Evolutionary conservation across 2,329 filamentous ascomycete genomes (phyloP).

Genomic region (Aspergillus glaucus): DNA sequence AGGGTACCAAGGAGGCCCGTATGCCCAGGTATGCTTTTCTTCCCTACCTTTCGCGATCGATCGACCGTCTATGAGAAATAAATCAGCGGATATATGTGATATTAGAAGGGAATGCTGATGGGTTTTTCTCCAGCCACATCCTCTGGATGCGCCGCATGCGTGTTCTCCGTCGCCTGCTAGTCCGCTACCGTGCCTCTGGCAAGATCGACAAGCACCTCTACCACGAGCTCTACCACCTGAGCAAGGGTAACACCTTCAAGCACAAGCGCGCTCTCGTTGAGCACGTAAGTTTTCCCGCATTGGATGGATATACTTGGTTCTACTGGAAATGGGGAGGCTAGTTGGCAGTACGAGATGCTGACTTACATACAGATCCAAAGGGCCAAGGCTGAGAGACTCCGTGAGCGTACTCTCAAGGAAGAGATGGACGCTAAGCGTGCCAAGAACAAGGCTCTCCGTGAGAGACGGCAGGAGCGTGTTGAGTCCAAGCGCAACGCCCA

Average conservation of each 20-base stretch:
- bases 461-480: slow-evolving; percentile 93
- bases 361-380: slow-evolving; percentile 76
- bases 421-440: slow-evolving; percentile 99
- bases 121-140: slow-evolving; percentile 64
- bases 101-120: slow-evolving; percentile 12
- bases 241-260: slow-evolving; percentile 99
- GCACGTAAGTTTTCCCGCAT: slow-evolving; percentile 66
- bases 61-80: neutral
- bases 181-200: slow-evolving; percentile 99
- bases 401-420: slow-evolving; percentile 93
- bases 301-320: slow-evolving; percentile 1
- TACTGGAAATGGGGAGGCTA: slow-evolving; percentile 1
- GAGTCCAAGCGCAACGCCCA: slow-evolving; percentile 84
- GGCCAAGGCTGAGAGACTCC: slow-evolving; percentile 98
- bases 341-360: slow-evolving; percentile 6
- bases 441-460: slow-evolving; percentile 99
- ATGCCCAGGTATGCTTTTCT: slow-evolving; percentile 76
- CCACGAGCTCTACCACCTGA: slow-evolving; percentile 99
- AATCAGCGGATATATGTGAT: neutral
- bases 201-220: slow-evolving; percentile 99
- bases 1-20: slow-evolving; percentile 99
- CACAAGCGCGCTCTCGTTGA: slow-evolving; percentile 99
- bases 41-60: neutral
- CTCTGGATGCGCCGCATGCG: slow-evolving; percentile 99
- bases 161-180: slow-evolving; percentile 96